Evolutionary conservation across 257 asterid species (phyloP).

Genomic region (Solanum neorickii): DNA sequence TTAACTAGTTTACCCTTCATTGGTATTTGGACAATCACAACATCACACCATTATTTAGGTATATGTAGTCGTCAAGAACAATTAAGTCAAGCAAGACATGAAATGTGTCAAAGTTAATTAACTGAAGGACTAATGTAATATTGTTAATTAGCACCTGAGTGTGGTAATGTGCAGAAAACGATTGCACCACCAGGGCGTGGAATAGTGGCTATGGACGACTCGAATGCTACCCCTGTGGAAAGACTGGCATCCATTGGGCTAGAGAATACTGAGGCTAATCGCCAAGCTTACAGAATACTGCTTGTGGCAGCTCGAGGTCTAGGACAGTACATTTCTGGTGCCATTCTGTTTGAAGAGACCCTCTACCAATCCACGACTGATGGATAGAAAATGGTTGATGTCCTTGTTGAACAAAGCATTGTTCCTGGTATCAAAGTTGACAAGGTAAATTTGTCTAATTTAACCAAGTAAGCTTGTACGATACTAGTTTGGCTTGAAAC

Average conservation of each 20-base stretch:
- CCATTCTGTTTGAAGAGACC: background rate
- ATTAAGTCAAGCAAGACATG: background rate
- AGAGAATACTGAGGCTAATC: background rate
- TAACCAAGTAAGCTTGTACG: background rate
- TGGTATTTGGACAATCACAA: too few relatives aligned
- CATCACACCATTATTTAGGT: too few relatives aligned
- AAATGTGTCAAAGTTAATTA: background rate
- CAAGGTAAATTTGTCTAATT: background rate
- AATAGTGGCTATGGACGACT: slow-evolving; percentile 8
- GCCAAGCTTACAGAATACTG: slow-evolving; percentile 4
- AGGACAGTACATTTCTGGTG: background rate
- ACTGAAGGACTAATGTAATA: background rate
- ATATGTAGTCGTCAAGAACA: too few relatives aligned
- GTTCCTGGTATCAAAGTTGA: slow-evolving; percentile 14
- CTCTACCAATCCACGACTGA: background rate
- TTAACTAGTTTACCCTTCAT: too few relatives aligned
- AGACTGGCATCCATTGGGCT: background rate
- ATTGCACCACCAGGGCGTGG: slow-evolving; percentile 15
- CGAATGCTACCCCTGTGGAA: background rate
- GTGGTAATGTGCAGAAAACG: background rate
- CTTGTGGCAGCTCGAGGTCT: background rate
- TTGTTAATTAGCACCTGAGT: background rate
- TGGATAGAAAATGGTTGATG: slow-evolving; percentile 9
- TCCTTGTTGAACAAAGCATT: slow-evolving; percentile 10
- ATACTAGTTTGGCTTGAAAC: background rate